Evolutionary conservation across 225 moss, liverwort and hornwort species (phyloP).

Genomic region (Bryum argenteum): DNA sequence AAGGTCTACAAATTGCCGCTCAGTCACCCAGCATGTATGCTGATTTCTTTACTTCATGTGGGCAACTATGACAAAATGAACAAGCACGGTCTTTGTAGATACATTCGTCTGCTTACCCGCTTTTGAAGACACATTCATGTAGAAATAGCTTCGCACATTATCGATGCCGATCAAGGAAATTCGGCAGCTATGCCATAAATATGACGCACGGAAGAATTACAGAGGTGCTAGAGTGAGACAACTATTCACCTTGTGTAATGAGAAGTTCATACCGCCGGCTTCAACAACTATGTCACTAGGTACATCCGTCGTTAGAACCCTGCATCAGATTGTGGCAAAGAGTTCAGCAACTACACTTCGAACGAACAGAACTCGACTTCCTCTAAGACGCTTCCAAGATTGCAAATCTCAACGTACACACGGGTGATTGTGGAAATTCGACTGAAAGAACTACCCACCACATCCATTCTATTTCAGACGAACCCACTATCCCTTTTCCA

Average conservation of each 20-base stretch:
- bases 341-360: conserved; percentile 13
- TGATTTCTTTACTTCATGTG: neutral
- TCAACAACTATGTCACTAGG: conserved; percentile 97
- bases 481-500: neutral
- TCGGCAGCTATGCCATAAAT: neutral
- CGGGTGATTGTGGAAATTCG: neutral
- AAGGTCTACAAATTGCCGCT: neutral
- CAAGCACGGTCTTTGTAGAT: too few species aligned
- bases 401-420: neutral
- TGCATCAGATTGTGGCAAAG: conserved; percentile 39
- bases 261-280: conserved; percentile 94
- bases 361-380: conserved; percentile 3
- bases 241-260: conserved; percentile 82
- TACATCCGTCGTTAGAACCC: conserved; percentile 96
- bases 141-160: neutral
- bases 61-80: neutral
- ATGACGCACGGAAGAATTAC: neutral
- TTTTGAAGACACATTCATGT: too few species aligned
- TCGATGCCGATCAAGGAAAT: neutral
- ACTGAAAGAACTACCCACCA: neutral
- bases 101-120: too few species aligned
- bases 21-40: conserved; percentile 13
- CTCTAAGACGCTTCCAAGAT: conserved; percentile 4
- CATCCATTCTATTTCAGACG: neutral
- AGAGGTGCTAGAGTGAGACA: conserved; percentile 18